Evolutionary conservation across 2,329 filamentous ascomycete species (phyloP), one percentile per base, ranked within the genome.

Genomic region (Didymella glomerata): DNA sequence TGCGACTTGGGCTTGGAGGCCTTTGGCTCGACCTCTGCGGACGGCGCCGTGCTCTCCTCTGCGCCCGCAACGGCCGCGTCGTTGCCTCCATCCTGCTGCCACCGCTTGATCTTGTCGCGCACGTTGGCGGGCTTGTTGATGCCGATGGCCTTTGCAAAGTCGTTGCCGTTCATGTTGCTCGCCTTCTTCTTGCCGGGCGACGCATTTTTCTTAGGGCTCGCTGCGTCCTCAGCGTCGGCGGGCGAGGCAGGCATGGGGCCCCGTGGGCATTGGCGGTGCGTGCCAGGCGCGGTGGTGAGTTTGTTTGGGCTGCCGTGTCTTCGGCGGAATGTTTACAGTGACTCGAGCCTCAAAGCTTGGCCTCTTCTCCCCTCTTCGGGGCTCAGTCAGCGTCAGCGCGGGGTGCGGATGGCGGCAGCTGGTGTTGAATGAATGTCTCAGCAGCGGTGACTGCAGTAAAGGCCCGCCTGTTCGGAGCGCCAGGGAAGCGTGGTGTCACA

Each of bases 71-170:
- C 59, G 11, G 61, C 59, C 13, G 59, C 60, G 25, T 88, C 89
- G 6, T 85, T 84, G 32, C 89, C 90, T 70, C 90, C 92, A 66
- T 88, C 83, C 71, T 89, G 89, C 77, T 97, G 92, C 93, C 93
- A 97, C 77, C 89, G 85, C 67, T 88, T 89, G 52, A 97, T 91
- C 69, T 93, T 88, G 66, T 91, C 90, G 62, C 86, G 86, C 47
- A 96, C 80, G 67, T 83, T 82, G 68, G 78, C 80, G 50, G 75
- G 75, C 65, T 74, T 71, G 68, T 76, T 71, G 64, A 77, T 77
- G 64, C 74, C 75, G 63, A 77, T 77, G 57, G 75, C 76, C 66
- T 77, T 77, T 42, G 75, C 76, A 57, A 78, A 76, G 61, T 77
- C 74, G 57, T 67, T 68, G 55, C 72, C 70, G 53, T 75, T 74